Base-by-base conservation (phyloP, 352 stramenopile species). In the Elongisporangium senticosum region DNA sequence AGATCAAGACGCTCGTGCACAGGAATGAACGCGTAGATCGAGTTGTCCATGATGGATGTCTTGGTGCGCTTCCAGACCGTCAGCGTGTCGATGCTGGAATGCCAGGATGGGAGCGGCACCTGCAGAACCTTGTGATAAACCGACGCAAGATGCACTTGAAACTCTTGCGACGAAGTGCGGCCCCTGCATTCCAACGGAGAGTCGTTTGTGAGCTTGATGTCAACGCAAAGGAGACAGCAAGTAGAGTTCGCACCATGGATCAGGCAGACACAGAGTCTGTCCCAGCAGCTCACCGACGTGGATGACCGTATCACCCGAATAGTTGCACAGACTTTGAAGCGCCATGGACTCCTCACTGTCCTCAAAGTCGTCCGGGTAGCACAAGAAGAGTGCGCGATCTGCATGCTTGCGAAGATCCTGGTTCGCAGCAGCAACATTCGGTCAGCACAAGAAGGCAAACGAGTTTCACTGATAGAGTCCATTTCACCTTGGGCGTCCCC, bases 61-160 rank as follows among this genome's bases (percentile, higher is more conserved):
- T 96, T 77, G 17, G 89, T 97, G 62, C 92, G 87, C 74, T 97
- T 98, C 94, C 94, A 98, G 53, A 98, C 92, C 26, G 82, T 97
- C 26, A 98, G 70, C 10, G 89, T 90, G 63, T 98, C 91, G 40
- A 93, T 84, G 26, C 93, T 96, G 54, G 96, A 97, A 61, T 98
- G 79, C 94, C 94, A 98, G 47, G 89, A 97, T 50, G 81, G 80
- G 49, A 98, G 71, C 61, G 79, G 80, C 47, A 96, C 83, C 61
- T 97, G 92, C 21, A 98, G 63, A 17, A 98, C 77, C 54, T 97
- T 98, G 73, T 98, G 94, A 69, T 95, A 98, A 51, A 97, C 85
- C 14, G 84, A 81, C 17, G 87, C 87, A 22, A 98, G 69, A 58
- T 90, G 77, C 59, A 87, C 80, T 66, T 98, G 93, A 63, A 98